Evolutionary conservation across 2,329 filamentous ascomycete species (phyloP), one percentile per base, ranked within the genome.

Genomic region (Bertia moriformis): DNA sequence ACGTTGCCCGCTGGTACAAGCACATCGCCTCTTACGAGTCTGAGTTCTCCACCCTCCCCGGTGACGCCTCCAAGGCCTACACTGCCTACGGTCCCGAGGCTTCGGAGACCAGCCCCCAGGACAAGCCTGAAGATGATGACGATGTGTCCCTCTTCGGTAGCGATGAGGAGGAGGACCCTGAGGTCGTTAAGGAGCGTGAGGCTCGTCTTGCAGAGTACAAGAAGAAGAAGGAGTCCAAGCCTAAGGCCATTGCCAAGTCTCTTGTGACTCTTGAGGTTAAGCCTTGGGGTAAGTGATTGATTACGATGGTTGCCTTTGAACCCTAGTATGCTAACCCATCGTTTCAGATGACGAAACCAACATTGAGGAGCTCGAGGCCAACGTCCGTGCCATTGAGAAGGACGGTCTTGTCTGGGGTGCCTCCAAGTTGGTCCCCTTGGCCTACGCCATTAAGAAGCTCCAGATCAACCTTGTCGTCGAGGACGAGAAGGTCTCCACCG

Each of bases 401-500:
- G 89, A 96, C 38, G 91, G 91, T 67, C 84, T 98, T 46, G 79
- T 93, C 47, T 98, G 91, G 91, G 89, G 89, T 78, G 78, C 71
- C 48, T 88, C 83, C 62, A 84, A 91, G 73, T 71, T 94, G 48
- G 80, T 93, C 39, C 63, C 88, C 49, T 80, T 98, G 54, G 89
- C 88, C 56, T 98, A 85, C 73, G 91, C 91, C 73, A 93, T 98
- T 73, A 91, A 84, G 75, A 96, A 96, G 78, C 79, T 98, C 47
- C 89, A 96, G 76, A 93, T 98, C 72, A 96, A 85, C 80, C 66
- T 96, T 51, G 87, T 96, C 53, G 70, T 96, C 48, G 91, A 96
- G 73, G 91, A 98, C 61, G 89, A 96, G 50, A 95, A 95, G 77
- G 63, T 98, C 58, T 88, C 84, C 49, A 62, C 84, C 48, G 75